Base-by-base conservation (phyloP, 2,329 filamentous ascomycete genomes). In the Pseudocercospora ulei region DNA sequence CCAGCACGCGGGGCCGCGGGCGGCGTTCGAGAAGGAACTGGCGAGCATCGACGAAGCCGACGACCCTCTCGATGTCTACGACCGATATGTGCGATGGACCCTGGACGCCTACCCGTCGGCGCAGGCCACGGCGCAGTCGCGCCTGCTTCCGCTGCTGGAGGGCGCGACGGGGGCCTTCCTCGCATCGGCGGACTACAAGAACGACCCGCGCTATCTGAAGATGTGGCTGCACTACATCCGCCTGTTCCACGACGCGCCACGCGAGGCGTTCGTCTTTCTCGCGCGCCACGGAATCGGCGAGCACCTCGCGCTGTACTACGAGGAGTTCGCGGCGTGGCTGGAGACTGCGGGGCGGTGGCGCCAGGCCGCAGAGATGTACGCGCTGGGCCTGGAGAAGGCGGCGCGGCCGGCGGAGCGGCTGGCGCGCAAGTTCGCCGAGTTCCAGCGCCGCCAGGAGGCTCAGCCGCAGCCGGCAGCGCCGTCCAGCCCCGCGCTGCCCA, bases 31-130 rank as follows among this genome's bases (percentile, higher is more conserved):
- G 63, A 73, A 76, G 7, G 90, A 96, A 61, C 64, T 96, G 11
- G 71, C 76, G 27, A 75, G 70, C 31, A 78, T 92, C 35, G 74
- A 76, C 47, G 90, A 98, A 59, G 84, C 83, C 0, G 90, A 98
- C 58, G 90, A 98, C 56, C 90, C 90, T 1, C 76, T 98, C 31
- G 90, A 96, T 55, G 75, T 95, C 46, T 98, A 85, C 66, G 88
- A 96, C 61, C 80, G 90, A 59, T 98, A 98, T 59, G 84, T 96
- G 41, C 85, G 85, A 64, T 98, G 90, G 90, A 94, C 87, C 1
- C 68, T 96, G 17, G 84, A 95, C 61, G 82, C 88, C 37, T 98
- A 96, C 60, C 88, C 90, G 1, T 88, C 87, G 0, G 83, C 88
- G 14, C 87, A 95, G 65, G 85, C 87, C 38, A 94, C 87, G 18